A percentile compares a stretch with the other conserved stretches of the same genome.
phyloP scores from a whole-genome alignment of 306 rosid genomes.

The Medicago arabica region DNA sequence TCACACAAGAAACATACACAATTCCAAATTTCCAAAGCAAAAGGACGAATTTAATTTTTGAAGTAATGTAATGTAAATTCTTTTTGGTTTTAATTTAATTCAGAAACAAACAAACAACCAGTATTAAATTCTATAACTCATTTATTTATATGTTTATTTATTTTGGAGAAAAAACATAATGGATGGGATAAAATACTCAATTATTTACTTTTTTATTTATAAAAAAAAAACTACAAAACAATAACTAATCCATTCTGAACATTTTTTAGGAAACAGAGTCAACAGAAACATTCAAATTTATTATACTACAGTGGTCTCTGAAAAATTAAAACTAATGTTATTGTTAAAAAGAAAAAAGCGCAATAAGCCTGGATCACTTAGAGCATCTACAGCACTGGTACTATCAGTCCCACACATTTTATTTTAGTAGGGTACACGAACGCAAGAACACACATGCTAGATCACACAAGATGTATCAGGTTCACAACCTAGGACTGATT shows the following conservation, averaged over 20 bases:
- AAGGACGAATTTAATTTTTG: slow-evolving; percentile 10
- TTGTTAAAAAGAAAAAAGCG: neutral
- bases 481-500: neutral
- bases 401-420: neutral
- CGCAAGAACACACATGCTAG: neutral
- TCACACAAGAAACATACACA: slow-evolving; percentile 25
- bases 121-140: slow-evolving; percentile 7
- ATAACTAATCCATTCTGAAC: slow-evolving; percentile 1
- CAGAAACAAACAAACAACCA: slow-evolving; percentile 12
- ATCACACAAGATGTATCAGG: neutral
- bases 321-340: slow-evolving; percentile 10
- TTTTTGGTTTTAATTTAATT: slow-evolving; percentile 10
- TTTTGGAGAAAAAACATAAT: neutral
- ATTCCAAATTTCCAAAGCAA: neutral
- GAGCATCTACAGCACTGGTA: neutral
- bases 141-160: neutral
- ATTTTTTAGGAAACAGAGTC: slow-evolving; percentile 13
- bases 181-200: neutral
- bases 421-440: neutral
- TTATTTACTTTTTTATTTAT: neutral
- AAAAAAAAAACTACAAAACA: slow-evolving; percentile 18
- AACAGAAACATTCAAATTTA: neutral
- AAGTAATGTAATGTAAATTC: slow-evolving; percentile 3
- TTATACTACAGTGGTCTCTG: neutral
- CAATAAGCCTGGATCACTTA: neutral